These are phyloP conservation scores for Clonostachys sp. DNA, from an alignment of 2,329 filamentous ascomycete species.

Conservation along the genomic window DNA sequence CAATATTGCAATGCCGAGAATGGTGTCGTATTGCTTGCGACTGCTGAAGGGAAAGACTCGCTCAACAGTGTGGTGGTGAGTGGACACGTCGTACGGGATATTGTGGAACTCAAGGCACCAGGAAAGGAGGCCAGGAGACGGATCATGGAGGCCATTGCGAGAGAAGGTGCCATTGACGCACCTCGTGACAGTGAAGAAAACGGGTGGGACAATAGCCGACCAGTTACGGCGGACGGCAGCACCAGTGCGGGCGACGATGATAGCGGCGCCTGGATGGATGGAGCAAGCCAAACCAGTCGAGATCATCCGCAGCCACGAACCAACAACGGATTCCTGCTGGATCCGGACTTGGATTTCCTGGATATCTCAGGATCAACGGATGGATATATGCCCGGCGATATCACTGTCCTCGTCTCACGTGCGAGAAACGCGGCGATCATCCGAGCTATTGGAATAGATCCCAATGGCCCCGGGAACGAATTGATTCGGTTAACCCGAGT, in stretches of 20 bases:
- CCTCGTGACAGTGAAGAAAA: constrained; percentile 12
- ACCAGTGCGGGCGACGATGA: constrained; percentile 39
- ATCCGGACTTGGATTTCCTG: constrained; percentile 78
- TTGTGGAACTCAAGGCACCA: constrained; percentile 82
- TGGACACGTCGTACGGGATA: constrained; percentile 88
- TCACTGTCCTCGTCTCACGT: constrained; percentile 78
- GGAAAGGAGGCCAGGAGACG: constrained; percentile 84
- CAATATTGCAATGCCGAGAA: constrained; percentile 79
- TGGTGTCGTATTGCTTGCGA: constrained; percentile 82
- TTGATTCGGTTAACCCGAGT: constrained; percentile 59
- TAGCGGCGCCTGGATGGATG: constrained; percentile 71
- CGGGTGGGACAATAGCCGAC: constrained; percentile 42
- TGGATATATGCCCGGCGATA: constrained; percentile 95
- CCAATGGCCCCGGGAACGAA: constrained; percentile 37
- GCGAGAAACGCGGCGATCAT: constrained; percentile 92
- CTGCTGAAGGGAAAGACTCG: constrained; percentile 88
- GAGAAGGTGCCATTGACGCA: constrained; percentile 38
- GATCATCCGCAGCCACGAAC: constrained; percentile 14
- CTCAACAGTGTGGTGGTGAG: constrained; percentile 87
- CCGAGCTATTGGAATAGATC: constrained; percentile 57
- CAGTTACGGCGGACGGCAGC: constrained; percentile 51
- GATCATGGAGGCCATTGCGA: constrained; percentile 77
- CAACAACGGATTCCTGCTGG: constrained; percentile 61
- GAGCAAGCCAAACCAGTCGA: constrained; percentile 48
- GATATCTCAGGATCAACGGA: constrained; percentile 93